Evolutionary conservation across 2,329 filamentous ascomycete species (phyloP), one percentile per base, ranked within the genome.

Genomic region (Metarhizium rileyi): DNA sequence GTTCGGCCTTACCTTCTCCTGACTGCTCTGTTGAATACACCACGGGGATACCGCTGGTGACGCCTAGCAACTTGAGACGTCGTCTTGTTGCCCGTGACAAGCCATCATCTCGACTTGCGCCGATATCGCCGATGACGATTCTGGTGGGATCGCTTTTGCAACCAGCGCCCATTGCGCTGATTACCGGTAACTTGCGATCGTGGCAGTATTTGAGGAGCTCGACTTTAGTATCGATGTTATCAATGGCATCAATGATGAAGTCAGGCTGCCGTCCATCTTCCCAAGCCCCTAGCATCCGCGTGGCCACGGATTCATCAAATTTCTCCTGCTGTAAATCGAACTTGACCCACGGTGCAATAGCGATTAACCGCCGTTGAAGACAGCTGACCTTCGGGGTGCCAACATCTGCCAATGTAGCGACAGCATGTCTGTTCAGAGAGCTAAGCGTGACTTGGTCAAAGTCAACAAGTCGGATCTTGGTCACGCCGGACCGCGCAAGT

Each of bases 181-280:
- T 90, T 26, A 98, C 89, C 1, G 82, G 84, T 25, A 97, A 72
- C 2, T 77, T 74, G 62, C 89, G 78, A 53, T 83, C 78, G 63
- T 90, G 77, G 69, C 93, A 98, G 69, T 94, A 95, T 60, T 89
- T 83, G 38, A 98, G 74, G 49, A 98, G 72, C 18, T 84, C 86
- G 3, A 98, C 91, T 70, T 98, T 98, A 48, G 89, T 95, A 47
- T 95, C 88, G 54, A 98, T 97, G 63, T 98, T 97, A 67, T 98
- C 93, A 57, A 98, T 98, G 22, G 91, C 94, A 67, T 98, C 93
- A 33, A 98, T 81, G n/a, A 98, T 82, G 61, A 84, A 98, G 59
- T 91, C 85, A 1, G 90, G 90, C 59, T 76, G 76, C 62, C 77
- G 78, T 16, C 73, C 81, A 5, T 67, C 73, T 40, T 70, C 68